phyloP scores from a whole-genome alignment of 371 early-diverging fungal genomes.

The Rhizopus delemar region DNA sequence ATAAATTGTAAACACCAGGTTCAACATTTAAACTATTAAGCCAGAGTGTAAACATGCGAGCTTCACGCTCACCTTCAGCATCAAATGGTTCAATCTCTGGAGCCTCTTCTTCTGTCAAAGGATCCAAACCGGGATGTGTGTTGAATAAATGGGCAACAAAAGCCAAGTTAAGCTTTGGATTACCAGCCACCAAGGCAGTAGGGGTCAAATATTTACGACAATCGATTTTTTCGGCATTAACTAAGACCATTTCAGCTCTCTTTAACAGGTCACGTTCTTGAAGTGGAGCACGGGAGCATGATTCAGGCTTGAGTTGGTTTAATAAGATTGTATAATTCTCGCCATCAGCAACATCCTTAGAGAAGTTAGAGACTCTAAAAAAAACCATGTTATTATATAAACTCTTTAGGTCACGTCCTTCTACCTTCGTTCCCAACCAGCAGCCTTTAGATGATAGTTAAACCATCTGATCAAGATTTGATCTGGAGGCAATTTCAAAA shows the following conservation, averaged over 20 bases:
- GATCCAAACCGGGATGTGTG: constrained; percentile 90
- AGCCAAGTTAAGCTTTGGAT: constrained; percentile 94
- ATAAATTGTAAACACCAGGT: constrained; percentile 91
- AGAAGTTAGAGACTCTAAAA: constrained; percentile 84
- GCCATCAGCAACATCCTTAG: constrained; percentile 90
- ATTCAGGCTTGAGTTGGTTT: constrained; percentile 85
- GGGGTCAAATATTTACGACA: constrained; percentile 94
- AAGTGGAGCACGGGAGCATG: constrained; percentile 83
- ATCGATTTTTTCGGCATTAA: constrained; percentile 88
- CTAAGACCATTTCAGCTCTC: constrained; percentile 87
- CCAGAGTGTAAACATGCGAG: constrained; percentile 96
- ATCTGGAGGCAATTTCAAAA: constrained; percentile 90
- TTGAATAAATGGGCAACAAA: constrained; percentile 95
- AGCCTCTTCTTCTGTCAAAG: constrained; percentile 83
- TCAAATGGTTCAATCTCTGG: constrained; percentile 89
- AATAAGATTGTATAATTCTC: constrained; percentile 93
- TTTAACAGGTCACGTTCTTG: constrained; percentile 71
- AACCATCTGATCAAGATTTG: constrained; percentile 96
- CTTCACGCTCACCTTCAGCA: constrained; percentile 91
- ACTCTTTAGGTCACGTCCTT: not conserved
- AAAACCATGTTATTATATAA: not conserved
- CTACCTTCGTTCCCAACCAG: constrained; percentile 78
- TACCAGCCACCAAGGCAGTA: constrained; percentile 90
- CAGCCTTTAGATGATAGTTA: constrained; percentile 95
- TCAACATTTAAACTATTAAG: constrained; percentile 93